Conservation (phyloP, 2,329 filamentous ascomycete genomes). For the Neonectria coccinea region DNA sequence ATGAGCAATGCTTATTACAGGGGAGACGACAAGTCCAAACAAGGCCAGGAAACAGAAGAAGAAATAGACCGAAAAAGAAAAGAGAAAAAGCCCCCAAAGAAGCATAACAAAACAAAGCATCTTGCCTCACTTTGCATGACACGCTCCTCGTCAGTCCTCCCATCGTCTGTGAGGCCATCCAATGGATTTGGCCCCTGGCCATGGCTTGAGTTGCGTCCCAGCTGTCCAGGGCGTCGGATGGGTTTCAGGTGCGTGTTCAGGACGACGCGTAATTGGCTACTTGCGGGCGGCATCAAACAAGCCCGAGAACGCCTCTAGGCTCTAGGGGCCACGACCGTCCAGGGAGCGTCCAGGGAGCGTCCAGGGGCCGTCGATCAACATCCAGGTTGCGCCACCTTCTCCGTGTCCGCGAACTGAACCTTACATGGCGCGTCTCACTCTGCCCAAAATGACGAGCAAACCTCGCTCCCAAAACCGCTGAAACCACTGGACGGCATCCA, state of each 20-base stretch:
- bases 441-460: background rate
- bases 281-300: slow-evolving; percentile 6
- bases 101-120: background rate
- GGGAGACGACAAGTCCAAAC: background rate
- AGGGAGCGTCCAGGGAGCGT: background rate
- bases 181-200: background rate
- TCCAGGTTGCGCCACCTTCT: slow-evolving; percentile 2
- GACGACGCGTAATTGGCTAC: slow-evolving; percentile 23
- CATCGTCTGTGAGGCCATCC: background rate
- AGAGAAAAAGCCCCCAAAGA: background rate
- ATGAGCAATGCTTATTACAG: background rate
- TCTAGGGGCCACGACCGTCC: too few species aligned
- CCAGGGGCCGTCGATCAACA: background rate
- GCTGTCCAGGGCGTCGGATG: slow-evolving; percentile 5
- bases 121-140: slow-evolving; percentile 2
- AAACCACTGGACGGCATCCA: slow-evolving; percentile 1
- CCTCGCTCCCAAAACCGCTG: background rate
- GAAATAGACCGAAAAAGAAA: background rate
- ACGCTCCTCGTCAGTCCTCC: background rate
- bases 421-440: slow-evolving; percentile 5
- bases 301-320: background rate
- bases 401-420: background rate
- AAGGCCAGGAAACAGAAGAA: background rate
- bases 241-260: slow-evolving; percentile 25
- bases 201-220: slow-evolving; percentile 11